Evolutionary conservation across 805 yeast species (phyloP).

Genomic region (Candida stauntonica): DNA sequence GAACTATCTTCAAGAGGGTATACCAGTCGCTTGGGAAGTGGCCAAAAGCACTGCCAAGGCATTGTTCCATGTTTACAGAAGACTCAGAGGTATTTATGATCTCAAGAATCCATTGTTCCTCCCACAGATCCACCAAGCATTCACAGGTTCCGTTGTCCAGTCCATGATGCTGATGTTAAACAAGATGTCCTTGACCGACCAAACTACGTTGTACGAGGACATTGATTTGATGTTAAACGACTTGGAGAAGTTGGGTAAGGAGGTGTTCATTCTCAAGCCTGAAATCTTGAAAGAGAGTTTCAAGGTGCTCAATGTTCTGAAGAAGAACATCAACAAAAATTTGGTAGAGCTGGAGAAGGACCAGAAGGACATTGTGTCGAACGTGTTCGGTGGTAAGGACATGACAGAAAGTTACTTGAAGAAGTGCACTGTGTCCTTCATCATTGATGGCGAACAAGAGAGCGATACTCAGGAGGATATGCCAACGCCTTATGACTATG

Average conservation of each 20-base stretch:
- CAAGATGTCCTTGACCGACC: constrained; percentile 19
- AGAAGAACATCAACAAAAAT: constrained; percentile 24
- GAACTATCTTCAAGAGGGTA: constrained; percentile 23
- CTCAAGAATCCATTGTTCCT: constrained; percentile 26
- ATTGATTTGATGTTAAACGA: constrained; percentile 27
- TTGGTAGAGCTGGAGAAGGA: constrained; percentile 25
- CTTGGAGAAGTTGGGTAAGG: constrained; percentile 22
- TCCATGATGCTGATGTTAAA: constrained; percentile 28
- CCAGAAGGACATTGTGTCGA: constrained; percentile 28
- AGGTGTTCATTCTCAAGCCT: constrained; percentile 25
- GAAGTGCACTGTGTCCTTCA: constrained; percentile 27
- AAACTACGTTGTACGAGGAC: constrained; percentile 23
- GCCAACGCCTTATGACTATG: constrained; percentile 13
- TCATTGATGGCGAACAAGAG: constrained; percentile 19
- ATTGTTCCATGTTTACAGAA: constrained; percentile 27
- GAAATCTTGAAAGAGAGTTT: constrained; percentile 28
- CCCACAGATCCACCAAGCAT: constrained; percentile 31
- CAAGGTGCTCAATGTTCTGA: constrained; percentile 25
- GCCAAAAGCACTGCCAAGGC: constrained; percentile 25
- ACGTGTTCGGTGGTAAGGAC: constrained; percentile 29
- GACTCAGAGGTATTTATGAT: constrained; percentile 22
- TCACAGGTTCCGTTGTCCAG: constrained; percentile 31
- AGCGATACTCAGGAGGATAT: constrained; percentile 9
- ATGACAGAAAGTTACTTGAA: constrained; percentile 28
- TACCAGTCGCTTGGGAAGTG: constrained; percentile 29